Evolutionary conservation across 768 basidiomycete species (phyloP).

Genomic region (Leccinum broughii): DNA sequence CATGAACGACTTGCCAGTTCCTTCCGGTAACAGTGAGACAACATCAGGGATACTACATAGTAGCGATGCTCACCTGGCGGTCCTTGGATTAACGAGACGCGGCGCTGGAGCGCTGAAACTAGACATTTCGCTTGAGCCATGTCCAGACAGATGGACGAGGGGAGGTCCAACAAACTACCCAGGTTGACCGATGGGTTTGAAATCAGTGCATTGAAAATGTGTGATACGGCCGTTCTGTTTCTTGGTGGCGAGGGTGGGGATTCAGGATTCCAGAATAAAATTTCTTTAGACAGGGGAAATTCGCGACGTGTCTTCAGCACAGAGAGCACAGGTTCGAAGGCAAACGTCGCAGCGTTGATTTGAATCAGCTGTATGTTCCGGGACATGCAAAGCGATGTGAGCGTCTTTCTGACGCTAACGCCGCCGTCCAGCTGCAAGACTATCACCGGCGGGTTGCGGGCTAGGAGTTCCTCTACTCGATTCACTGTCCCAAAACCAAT

Average conservation of each 20-base stretch:
- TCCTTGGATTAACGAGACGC: constrained; percentile 65
- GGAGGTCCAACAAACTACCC: constrained; percentile 33
- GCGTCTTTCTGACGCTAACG: constrained; percentile 35
- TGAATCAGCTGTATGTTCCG: constrained; percentile 47
- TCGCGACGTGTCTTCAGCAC: constrained; percentile 39
- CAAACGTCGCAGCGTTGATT: constrained; percentile 58
- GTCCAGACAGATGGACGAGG: constrained; percentile 48
- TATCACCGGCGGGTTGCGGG: constrained; percentile 47
- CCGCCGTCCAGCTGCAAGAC: constrained; percentile 54
- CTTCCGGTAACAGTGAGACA: constrained; percentile 32
- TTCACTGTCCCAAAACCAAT: constrained; percentile 55
- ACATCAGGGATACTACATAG: no score
- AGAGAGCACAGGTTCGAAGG: constrained; percentile 62
- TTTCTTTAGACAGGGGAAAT: constrained; percentile 50
- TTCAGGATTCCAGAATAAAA: constrained; percentile 52
- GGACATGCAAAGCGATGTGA: constrained; percentile 39
- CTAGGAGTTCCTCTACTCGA: constrained; percentile 55
- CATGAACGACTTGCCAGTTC: constrained; percentile 74
- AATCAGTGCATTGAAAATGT: constrained; percentile 24
- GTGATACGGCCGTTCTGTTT: constrained; percentile 8
- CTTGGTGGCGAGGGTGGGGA: background rate
- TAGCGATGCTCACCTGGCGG: constrained; percentile 53
- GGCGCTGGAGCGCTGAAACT: constrained; percentile 51
- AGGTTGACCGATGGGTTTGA: constrained; percentile 42
- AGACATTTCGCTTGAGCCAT: constrained; percentile 47